Conservation (phyloP, 1,284 basidiomycete species). For the Sanguinoderma infundibulare region DNA sequence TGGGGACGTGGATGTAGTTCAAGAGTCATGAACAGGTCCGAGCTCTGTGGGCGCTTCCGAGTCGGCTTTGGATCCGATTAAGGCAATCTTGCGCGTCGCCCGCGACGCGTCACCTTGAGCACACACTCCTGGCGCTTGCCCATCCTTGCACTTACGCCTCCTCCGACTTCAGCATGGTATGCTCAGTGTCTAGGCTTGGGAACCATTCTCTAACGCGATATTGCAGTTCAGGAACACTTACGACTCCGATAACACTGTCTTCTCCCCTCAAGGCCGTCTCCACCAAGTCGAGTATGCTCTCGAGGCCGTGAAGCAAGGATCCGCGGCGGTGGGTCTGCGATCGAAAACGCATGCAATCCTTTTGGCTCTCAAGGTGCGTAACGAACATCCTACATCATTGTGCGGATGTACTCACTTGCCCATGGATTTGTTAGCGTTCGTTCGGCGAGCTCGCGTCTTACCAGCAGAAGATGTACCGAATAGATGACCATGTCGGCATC, state of each 20-base stretch:
- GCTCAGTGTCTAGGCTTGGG: neutral
- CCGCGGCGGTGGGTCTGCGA: conserved; percentile 94
- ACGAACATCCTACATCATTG: neutral
- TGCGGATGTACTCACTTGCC: neutral
- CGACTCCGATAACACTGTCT: conserved; percentile 96
- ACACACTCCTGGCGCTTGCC: conserved; percentile 12
- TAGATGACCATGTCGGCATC: conserved; percentile 99
- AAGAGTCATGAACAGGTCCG: too few relatives aligned
- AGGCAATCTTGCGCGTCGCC: conserved; percentile 32
- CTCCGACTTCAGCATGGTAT: conserved; percentile 22
- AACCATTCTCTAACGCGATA: neutral
- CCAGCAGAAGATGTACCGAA: conserved; percentile 99
- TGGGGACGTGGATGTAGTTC: too few relatives aligned
- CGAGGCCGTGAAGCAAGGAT: conserved; percentile 99
- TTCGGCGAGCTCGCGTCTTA: conserved; percentile 98
- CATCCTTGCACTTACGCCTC: conserved; percentile 17
- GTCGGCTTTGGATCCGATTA: conserved; percentile 9
- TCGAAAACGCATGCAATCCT: conserved; percentile 96
- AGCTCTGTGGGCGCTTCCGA: too few relatives aligned
- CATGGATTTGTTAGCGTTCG: conserved; percentile 75
- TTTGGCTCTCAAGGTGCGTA: conserved; percentile 54
- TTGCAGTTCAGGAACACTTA: conserved; percentile 93
- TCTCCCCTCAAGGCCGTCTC: conserved; percentile 89
- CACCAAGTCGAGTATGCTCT: conserved; percentile 99
- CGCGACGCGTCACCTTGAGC: conserved; percentile 31